Evolutionary conservation across 768 basidiomycete species (phyloP), one percentile per base, ranked within the genome.

Genomic region (Russula virescens): DNA sequence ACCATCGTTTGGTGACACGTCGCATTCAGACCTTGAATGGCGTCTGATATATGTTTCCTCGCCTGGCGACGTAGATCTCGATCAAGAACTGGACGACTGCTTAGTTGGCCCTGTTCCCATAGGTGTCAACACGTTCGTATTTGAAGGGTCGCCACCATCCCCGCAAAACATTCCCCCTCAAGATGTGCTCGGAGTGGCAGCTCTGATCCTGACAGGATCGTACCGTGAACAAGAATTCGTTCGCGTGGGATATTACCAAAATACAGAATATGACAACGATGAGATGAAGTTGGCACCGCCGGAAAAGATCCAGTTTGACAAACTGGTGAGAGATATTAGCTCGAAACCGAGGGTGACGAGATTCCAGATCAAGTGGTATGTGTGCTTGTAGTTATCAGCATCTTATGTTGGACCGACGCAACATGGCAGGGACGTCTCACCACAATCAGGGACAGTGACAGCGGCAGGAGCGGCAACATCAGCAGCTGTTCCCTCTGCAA

Each of bases 231-330:
- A 97, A 70, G 97, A 98, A 73, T 99, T 99, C 71, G 96, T 99
- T n/a, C 86, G 96, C 50, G 95, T 99, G 28, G 97, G 97, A 8
- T 98, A 99, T 73, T 99, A 99, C 74, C 97, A 98, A 75, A 95
- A 98, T 71, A 98, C 95, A 26, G 96, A 98, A 74, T 98, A 98
- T 71, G 96, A 97, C 73, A 92, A 90, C 69, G 91, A 94, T 57
- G 93, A 92, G 75, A 87, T 95, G 86, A 89, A 86, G 72, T 82
- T 86, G 70, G 81, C 75, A 16, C 88, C 86, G 18, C 88, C 91
- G 26, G 79, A 81, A 60, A 68, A 70, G 42, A 90, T 93, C 55
- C 74, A 83, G 70, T 89, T 94, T 71, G 89, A 94, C 26, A 78
- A 85, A 49, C 76, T 99, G 31, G 84, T 91, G 64, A 80, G 97